Conservation (phyloP, 1,284 basidiomycete species). For the Malassezia arunalokei region DNA sequence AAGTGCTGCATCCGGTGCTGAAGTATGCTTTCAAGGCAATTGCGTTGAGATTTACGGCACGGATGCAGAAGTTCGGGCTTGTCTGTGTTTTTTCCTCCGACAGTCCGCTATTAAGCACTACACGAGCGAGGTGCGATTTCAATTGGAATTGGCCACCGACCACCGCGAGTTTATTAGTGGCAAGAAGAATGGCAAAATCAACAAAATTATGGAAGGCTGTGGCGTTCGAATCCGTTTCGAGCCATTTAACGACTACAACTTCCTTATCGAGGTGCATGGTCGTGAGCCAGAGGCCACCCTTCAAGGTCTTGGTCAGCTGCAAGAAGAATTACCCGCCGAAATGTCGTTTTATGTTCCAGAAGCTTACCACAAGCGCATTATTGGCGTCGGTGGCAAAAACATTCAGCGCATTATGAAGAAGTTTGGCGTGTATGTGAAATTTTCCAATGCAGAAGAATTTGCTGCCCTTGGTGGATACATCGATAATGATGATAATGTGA, state of each 20-base stretch:
- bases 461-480: constrained; percentile 85
- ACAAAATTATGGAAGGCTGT: constrained; percentile 51
- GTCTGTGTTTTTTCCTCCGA: constrained; percentile 74
- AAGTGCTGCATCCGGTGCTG: constrained; percentile 73
- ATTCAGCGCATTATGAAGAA: constrained; percentile 99
- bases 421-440: constrained; percentile 97
- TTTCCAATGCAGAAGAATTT: constrained; percentile 95
- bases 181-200: constrained; percentile 49
- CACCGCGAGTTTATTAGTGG: constrained; percentile 82
- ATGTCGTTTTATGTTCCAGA: constrained; percentile 98
- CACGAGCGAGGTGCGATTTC: constrained; percentile 94
- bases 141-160: constrained; percentile 93
- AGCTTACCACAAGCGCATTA: constrained; percentile 96
- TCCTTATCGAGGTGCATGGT: constrained; percentile 69
- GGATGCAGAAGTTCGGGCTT: constrained; percentile 77
- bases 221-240: constrained; percentile 97
- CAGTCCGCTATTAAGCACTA: constrained; percentile 83
- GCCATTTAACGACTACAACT: constrained; percentile 97
- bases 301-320: constrained; percentile 74
- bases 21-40: constrained; percentile 92
- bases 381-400: constrained; percentile 93
- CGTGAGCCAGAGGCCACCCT: constrained; percentile 56
- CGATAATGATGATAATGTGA: constrained; percentile 96
- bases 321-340: constrained; percentile 96
- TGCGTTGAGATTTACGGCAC: constrained; percentile 96